phyloP scores from a whole-genome alignment of 164 flowering plant genomes.

The Brasenia schreberi region DNA sequence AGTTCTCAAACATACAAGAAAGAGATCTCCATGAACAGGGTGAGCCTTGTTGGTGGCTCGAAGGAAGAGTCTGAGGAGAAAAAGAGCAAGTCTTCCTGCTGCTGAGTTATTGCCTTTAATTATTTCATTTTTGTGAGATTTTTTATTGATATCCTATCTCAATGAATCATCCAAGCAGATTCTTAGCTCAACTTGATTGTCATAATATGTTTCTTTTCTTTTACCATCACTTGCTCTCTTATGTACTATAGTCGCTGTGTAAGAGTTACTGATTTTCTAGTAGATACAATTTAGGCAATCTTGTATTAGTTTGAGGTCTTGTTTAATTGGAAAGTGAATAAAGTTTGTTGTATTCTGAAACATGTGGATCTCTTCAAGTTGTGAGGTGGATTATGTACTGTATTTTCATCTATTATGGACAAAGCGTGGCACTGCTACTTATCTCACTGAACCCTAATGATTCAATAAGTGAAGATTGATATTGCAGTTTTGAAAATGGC shows the following conservation, averaged over 20 bases:
- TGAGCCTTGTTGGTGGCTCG: slow-evolving; percentile 16
- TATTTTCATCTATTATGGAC: no score
- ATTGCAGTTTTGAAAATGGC: no score
- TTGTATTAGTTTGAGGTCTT: background rate
- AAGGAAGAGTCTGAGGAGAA: slow-evolving; percentile 14
- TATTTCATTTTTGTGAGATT: background rate
- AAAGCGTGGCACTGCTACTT: no score
- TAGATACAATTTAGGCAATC: background rate
- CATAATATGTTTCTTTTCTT: background rate
- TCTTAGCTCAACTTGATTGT: background rate
- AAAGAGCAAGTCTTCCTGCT: slow-evolving; percentile 1
- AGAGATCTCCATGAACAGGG: slow-evolving; percentile 21
- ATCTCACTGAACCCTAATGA: no score
- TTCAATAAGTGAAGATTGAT: no score
- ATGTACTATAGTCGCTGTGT: background rate
- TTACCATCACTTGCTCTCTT: background rate
- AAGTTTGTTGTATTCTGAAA: background rate
- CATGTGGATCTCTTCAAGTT: background rate
- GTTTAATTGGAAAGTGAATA: background rate
- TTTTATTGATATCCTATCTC: background rate
- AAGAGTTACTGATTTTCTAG: background rate
- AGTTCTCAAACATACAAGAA: slow-evolving; percentile 24
- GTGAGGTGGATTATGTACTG: no score
- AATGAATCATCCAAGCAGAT: background rate
- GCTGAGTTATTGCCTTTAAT: background rate